Evolutionary conservation across 148 eudicot species (phyloP).

Genomic region (Camellia japonica): DNA sequence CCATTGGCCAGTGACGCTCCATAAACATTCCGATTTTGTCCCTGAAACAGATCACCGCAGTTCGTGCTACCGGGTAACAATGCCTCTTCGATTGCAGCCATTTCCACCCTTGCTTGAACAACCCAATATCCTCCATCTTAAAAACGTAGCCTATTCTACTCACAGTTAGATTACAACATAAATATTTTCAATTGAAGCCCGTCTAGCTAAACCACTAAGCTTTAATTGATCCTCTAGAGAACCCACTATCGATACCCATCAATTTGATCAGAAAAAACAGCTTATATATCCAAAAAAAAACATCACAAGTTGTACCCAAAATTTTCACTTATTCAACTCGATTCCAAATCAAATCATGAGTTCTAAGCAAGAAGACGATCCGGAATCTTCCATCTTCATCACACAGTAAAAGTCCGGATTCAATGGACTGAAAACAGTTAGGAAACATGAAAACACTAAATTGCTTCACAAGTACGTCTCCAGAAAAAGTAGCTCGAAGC

Average conservation of each 20-base stretch:
- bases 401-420: conserved; percentile 15
- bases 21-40: conserved; percentile 57
- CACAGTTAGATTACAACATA: neutral
- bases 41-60: conserved; percentile 37
- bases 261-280: neutral
- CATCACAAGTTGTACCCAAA: neutral
- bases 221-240: neutral
- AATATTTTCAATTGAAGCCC: neutral
- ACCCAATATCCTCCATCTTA: conserved; percentile 83
- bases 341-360: neutral
- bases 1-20: conserved; percentile 78
- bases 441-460: conserved; percentile 18
- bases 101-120: conserved; percentile 81
- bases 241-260: conserved; percentile 23
- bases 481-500: conserved; percentile 24
- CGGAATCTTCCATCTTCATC: conserved; percentile 28
- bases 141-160: neutral
- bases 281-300: conserved; percentile 8
- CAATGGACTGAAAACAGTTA: conserved; percentile 13
- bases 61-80: conserved; percentile 48
- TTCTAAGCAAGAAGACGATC: conserved; percentile 15
- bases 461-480: conserved; percentile 62
- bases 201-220: conserved; percentile 12
- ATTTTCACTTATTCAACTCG: neutral
- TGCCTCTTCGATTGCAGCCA: conserved; percentile 74